These are phyloP conservation scores for Globomyces pollinis-pini DNA, from an alignment of 192 early-diverging fungal species.

Conservation along the genomic window DNA sequence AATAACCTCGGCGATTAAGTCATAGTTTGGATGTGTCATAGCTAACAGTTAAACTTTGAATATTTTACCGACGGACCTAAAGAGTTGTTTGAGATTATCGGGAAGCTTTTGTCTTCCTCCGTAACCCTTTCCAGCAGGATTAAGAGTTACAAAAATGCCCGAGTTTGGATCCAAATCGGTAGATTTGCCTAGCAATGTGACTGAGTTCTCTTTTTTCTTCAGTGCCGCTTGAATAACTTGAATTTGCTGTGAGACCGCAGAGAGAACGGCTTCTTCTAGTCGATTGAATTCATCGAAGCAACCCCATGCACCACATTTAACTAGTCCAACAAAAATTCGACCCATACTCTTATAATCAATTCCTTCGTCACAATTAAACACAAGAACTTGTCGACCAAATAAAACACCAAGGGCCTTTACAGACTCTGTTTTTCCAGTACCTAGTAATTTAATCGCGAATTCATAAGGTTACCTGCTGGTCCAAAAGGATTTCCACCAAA, in stretches of 20 bases:
- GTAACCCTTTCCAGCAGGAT: constrained; percentile 56
- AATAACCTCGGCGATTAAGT: constrained; percentile 52
- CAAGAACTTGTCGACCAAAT: constrained; percentile 52
- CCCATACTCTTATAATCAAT: constrained; percentile 62
- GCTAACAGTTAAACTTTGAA: no score
- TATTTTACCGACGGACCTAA: constrained; percentile 52
- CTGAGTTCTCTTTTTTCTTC: constrained; percentile 25
- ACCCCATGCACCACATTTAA: constrained; percentile 59
- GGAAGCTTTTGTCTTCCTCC: constrained; percentile 55
- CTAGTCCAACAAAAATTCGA: constrained; percentile 51
- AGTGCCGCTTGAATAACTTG: constrained; percentile 52
- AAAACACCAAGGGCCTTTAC: constrained; percentile 50
- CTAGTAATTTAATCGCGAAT: background rate
- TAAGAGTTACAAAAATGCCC: constrained; percentile 54
- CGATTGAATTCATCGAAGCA: constrained; percentile 61
- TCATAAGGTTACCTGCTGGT: constrained; percentile 43
- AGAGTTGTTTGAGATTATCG: constrained; percentile 55
- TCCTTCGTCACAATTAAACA: constrained; percentile 60
- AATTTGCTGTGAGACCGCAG: constrained; percentile 57
- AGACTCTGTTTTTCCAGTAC: constrained; percentile 52
- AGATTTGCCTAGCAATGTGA: constrained; percentile 34
- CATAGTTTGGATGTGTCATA: constrained; percentile 57
- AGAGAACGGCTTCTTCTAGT: constrained; percentile 50
- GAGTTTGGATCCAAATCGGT: constrained; percentile 47
- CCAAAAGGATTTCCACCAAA: constrained; percentile 61